Evolutionary conservation across 2,329 filamentous ascomycete genomes (phyloP), one percentile per base, ranked within the genome.

Genomic region (Diaporthe caulivora): DNA sequence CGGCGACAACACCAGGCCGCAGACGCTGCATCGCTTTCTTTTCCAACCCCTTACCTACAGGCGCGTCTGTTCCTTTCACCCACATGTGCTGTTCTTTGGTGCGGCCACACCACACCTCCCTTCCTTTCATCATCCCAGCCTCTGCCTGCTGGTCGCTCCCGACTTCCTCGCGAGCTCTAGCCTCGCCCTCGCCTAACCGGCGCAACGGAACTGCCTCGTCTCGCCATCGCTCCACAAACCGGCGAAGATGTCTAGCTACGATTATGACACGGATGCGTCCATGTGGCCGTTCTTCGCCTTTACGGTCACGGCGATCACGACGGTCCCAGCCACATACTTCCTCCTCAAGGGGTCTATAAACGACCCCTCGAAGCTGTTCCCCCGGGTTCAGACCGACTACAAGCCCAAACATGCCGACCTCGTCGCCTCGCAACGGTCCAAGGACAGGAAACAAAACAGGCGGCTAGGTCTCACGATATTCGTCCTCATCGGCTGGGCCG

Each of bases 271-370:
- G 82, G 92, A 97, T 91, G 95, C 95, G 79, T 94, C 98, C 90
- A 98, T 98, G 88, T 99, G 98, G 88, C 97, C 97, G 78, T 98
- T 97, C 90, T 99, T 99, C 88, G 93, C 98, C 85, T 92, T 98
- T 82, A 98, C 95, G 55, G 89, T 98, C 80, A 92, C 93, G 76
- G 92, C 92, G 80, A 91, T 99, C 78, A 90, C 98, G 84, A 98
- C 97, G 44, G 86, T 98, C 74, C 95, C 96, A 75, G 89, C 97
- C 80, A 97, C 96, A 79, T 98, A 97, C 85, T 94, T 92, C 77
- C 91, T 98, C 78, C 88, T 98, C 80, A 93, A 92, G 81, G 92
- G 94, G 57, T 93, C 90, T 83, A 62, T 75, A 64, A 94, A 86
- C 77, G 87, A 95, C 79, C 91, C 94, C 77, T 93, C 95, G 81